A percentile compares a stretch with the other conserved stretches of the same genome.
Evolutionary conservation across 192 early-diverging fungal species (phyloP).

Genomic region (Coemansia sp.): DNA sequence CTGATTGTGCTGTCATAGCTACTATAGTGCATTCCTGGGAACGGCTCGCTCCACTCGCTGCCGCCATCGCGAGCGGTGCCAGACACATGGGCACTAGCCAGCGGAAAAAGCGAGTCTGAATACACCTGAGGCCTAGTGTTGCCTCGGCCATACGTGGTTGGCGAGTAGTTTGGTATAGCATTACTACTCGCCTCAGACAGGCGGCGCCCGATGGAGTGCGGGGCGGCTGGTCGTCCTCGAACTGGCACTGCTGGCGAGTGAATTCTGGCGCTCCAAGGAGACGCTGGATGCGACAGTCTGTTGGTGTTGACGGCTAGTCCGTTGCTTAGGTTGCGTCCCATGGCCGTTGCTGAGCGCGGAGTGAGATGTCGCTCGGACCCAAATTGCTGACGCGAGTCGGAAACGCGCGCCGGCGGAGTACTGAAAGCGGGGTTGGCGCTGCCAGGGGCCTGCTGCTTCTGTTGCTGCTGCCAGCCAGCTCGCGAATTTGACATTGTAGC

Average conservation of each 20-base stretch:
- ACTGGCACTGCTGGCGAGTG: conserved; percentile 1
- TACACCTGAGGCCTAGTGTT: background rate
- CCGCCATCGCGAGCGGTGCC: background rate
- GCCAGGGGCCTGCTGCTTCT: background rate
- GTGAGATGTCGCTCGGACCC: conserved; percentile 2
- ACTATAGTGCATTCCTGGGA: conserved; percentile 11
- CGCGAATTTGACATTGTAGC: conserved; percentile 4
- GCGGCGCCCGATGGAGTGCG: background rate
- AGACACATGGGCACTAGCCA: background rate
- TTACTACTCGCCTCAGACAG: background rate
- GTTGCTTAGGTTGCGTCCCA: background rate
- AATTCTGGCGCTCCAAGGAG: background rate
- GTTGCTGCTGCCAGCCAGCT: conserved; percentile 8
- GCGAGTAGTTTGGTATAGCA: background rate
- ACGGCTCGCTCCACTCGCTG: background rate
- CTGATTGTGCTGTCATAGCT: conserved; percentile 5
- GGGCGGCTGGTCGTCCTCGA: background rate
- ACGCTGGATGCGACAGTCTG: background rate
- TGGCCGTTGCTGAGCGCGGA: background rate
- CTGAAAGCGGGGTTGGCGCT: background rate
- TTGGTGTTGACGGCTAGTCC: background rate
- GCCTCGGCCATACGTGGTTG: background rate
- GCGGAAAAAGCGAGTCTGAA: background rate
- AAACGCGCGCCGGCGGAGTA: background rate
- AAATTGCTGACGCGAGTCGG: conserved; percentile 3